Evolutionary conservation across 1,284 basidiomycete genomes (phyloP), one percentile per base, ranked within the genome.

Genomic region (Cronartium ribicola): DNA sequence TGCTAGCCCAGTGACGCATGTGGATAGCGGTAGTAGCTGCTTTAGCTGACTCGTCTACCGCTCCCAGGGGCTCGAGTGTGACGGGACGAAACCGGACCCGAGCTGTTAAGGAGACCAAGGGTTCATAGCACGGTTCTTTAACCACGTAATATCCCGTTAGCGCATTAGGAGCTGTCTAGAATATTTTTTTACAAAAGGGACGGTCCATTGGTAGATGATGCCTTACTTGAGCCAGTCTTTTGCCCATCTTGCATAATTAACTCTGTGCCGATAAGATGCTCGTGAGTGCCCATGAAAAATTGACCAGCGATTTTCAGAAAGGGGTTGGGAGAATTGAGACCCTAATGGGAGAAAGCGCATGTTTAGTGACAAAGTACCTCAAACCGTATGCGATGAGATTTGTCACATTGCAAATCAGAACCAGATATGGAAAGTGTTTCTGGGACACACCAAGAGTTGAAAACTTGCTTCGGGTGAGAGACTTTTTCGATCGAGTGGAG

Each of bases 241-340:
- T 13, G 4, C 20, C 14, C 3, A 3, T 51, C 11, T 20, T 48
- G 48, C 70, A 72, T 72, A 20, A 72, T 72, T 7, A 72, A 46
- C 60, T 72, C 70, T 40, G 63, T 66, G 14, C 70, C 70, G 7
- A 72, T 55, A 4, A 72, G 41, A 43, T 63, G 48, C 44, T 72
- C 70, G 44, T 72, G 65, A 29, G 63, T 63, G 43, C 70, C 70
- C 11, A 55, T 62, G 40, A 65, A 72, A n/a, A 72, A 44, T 43
- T 72, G 70, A 57, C 60, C 55, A n/a, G 63, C 70, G 13, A 72
- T 66, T 22, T 72, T 72, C 4, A 72, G 39, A 41, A 55, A 65
- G 11, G 70, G 70, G n/a, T 36, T 7, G 17, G 46, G 8, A 36
- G 70, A 65, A 55, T 72, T 64, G n/a, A 72, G 59, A 20, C 62